Percentiles rank a stretch among this genome's conserved stretches.
Conservation (phyloP, 2,329 filamentous ascomycete species). For the Fusarium decemcellulare region DNA sequence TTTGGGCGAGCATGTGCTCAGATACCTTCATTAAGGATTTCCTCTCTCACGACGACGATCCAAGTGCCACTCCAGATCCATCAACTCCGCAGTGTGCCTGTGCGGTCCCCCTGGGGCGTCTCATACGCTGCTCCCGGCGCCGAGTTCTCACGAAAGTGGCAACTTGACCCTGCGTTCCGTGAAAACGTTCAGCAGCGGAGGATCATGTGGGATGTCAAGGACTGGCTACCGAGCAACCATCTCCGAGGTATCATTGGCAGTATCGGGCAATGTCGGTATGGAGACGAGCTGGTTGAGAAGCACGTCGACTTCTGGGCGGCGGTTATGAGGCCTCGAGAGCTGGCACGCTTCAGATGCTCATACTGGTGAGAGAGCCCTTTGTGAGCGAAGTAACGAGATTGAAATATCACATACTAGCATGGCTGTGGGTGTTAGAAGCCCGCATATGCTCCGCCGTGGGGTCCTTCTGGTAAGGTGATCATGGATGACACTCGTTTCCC, state of each 20-base stretch:
- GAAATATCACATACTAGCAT: background rate
- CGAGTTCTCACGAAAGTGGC: constrained; percentile 27
- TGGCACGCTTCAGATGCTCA: constrained; percentile 28
- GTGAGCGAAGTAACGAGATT: background rate
- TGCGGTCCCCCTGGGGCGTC: constrained; percentile 30
- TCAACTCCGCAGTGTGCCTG: constrained; percentile 21
- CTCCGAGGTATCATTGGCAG: constrained; percentile 17
- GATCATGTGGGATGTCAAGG: constrained; percentile 34
- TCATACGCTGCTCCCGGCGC: constrained; percentile 29
- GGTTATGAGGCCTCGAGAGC: constrained; percentile 32
- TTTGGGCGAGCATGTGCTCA: constrained; percentile 33
- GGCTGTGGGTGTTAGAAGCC: background rate
- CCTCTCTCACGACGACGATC: constrained; percentile 30
- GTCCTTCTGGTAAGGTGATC: constrained; percentile 1
- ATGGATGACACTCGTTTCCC: constrained; percentile 1
- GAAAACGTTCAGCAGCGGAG: constrained; percentile 26
- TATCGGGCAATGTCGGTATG: constrained; percentile 28
- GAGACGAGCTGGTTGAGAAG: constrained; percentile 31
- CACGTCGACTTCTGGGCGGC: constrained; percentile 36
- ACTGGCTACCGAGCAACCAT: constrained; percentile 22
- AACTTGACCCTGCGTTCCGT: constrained; percentile 31
- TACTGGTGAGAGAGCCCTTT: constrained; percentile 19
- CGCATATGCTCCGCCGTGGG: background rate
- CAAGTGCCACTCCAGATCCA: constrained; percentile 26
- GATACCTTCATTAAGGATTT: constrained; percentile 28